Evolutionary conservation across 192 early-diverging fungal species (phyloP).

Genomic region (Oehlia diaphana): DNA sequence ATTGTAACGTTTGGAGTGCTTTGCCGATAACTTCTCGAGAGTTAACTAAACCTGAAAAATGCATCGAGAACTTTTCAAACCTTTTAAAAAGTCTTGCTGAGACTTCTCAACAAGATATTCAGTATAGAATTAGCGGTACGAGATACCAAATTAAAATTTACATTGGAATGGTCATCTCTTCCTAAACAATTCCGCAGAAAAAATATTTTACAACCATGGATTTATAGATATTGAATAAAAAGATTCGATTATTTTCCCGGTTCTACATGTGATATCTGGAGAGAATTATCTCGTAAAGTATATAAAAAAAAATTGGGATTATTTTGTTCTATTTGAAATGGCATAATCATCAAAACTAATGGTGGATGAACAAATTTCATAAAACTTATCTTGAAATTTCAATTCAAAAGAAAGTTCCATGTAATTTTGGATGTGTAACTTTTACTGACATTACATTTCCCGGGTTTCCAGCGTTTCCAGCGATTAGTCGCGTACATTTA

Average conservation of each 20-base stretch:
- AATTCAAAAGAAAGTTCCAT: constrained; percentile 14
- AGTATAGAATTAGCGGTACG: neutral
- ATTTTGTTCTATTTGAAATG: constrained; percentile 8
- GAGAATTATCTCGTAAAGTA: neutral
- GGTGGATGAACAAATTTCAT: neutral
- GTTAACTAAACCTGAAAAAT: neutral
- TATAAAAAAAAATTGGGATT: constrained; percentile 5
- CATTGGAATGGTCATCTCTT: neutral
- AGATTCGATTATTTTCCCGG: neutral
- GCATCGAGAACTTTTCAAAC: neutral
- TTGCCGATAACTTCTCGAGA: neutral
- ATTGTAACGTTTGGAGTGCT: neutral
- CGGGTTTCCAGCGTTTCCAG: constrained; percentile 6
- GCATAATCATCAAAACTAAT: neutral
- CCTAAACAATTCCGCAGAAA: neutral
- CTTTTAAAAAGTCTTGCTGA: neutral
- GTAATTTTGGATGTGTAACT: constrained; percentile 4
- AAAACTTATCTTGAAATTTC: neutral
- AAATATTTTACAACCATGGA: neutral
- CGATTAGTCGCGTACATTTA: neutral
- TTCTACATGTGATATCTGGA: constrained; percentile 12
- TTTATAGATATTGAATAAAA: neutral
- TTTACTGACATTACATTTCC: constrained; percentile 7
- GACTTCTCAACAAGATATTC: neutral
- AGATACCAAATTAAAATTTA: neutral